phyloP scores from a whole-genome alignment of 148 eudicot genomes.

The Vaccinium corymbosum region DNA sequence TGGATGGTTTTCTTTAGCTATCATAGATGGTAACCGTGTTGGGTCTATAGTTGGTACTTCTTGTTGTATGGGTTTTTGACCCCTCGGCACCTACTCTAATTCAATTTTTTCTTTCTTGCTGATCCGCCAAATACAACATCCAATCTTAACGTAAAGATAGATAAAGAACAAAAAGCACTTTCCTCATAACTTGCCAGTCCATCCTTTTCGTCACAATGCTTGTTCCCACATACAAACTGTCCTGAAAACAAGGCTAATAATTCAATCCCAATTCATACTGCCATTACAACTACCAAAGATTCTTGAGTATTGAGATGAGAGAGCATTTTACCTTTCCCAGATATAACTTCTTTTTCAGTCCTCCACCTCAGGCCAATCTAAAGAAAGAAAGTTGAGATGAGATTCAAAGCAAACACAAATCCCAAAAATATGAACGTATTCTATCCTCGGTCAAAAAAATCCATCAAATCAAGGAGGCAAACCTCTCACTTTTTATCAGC shows the following conservation, averaged over 20 bases:
- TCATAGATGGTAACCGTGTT: neutral
- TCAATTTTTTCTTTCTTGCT: neutral
- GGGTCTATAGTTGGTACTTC: neutral
- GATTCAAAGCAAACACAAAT: slow-evolving; percentile 1
- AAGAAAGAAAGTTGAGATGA: slow-evolving; percentile 14
- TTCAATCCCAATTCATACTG: slow-evolving; percentile 18
- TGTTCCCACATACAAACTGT: slow-evolving; percentile 93
- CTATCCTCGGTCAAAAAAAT: neutral
- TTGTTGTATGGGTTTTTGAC: neutral
- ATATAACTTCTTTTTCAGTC: slow-evolving; percentile 81
- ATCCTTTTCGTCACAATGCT: slow-evolving; percentile 68
- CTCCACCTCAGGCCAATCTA: slow-evolving; percentile 99
- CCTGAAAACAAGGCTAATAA: slow-evolving; percentile 53
- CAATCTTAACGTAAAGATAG: neutral
- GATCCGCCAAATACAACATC: neutral
- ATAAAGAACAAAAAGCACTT: slow-evolving; percentile 22
- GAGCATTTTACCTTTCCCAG: slow-evolving; percentile 73
- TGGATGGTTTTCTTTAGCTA: neutral
- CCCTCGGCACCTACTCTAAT: neutral
- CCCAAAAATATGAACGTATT: neutral
- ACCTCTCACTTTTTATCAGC: neutral
- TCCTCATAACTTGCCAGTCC: slow-evolving; percentile 90
- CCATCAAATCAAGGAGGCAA: neutral
- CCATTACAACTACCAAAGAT: neutral
- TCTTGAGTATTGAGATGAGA: slow-evolving; percentile 4